Percentiles rank a stretch among this genome's conserved stretches.
Evolutionary conservation across 306 rosid genomes (phyloP).

Genomic region (Cyclanthera cordifolia): DNA sequence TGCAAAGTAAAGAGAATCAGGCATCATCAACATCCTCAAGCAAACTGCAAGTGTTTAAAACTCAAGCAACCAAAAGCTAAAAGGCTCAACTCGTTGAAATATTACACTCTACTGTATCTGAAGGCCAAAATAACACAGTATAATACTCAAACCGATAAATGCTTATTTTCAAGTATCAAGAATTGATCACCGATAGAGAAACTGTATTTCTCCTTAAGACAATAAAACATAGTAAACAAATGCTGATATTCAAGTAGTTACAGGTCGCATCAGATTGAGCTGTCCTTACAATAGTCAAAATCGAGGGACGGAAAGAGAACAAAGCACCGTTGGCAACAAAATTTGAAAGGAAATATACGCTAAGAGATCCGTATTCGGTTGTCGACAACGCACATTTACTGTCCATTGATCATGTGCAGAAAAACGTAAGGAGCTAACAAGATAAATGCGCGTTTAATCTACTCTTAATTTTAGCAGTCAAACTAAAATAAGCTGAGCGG

Average conservation of each 20-base stretch:
- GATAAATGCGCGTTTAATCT: not conserved
- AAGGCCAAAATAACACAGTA: not conserved
- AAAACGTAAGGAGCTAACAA: not conserved
- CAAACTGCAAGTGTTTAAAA: slow-evolving; percentile 32
- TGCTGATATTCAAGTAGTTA: not conserved
- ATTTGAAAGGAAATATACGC: not conserved
- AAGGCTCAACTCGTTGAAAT: slow-evolving; percentile 11
- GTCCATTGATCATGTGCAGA: not conserved
- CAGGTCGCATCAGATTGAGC: not conserved
- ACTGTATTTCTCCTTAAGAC: not conserved
- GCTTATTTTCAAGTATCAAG: not conserved
- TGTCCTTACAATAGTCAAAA: not conserved
- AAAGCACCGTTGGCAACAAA: not conserved
- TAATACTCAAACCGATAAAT: not conserved
- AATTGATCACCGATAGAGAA: not conserved
- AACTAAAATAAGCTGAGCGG: not conserved
- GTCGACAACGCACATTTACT: not conserved
- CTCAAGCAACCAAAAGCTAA: slow-evolving; percentile 24
- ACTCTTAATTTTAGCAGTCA: slow-evolving; percentile 1
- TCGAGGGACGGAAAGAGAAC: not conserved
- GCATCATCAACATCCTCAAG: slow-evolving; percentile 35
- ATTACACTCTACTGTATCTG: not conserved
- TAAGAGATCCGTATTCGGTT: not conserved
- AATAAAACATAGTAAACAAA: too few relatives aligned
- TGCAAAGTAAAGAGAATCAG: slow-evolving; percentile 29